A percentile compares a stretch with the other conserved stretches of the same genome.
phyloP scores from a whole-genome alignment of 768 basidiomycete genomes.

The Pulveroboletus ravenelii region DNA sequence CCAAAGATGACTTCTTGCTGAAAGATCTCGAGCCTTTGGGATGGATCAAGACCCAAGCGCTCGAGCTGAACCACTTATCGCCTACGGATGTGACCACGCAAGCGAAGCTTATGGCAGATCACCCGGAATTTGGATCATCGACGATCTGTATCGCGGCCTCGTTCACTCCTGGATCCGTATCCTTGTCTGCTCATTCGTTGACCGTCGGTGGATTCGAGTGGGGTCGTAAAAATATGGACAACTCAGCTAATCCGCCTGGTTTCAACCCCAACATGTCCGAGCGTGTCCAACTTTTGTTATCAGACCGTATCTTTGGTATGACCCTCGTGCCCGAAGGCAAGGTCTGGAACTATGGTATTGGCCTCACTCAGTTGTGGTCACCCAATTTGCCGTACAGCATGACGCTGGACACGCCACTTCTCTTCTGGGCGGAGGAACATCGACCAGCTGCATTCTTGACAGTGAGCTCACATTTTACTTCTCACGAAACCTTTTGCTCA shows the following conservation, averaged over 20 bases:
- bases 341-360: conserved; percentile 96
- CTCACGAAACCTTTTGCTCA: neutral
- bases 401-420: conserved; percentile 85
- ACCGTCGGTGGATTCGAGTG: conserved; percentile 94
- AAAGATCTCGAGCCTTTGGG: conserved; percentile 94
- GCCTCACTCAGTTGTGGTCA: conserved; percentile 88
- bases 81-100: conserved; percentile 92
- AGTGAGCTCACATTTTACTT: conserved; percentile 41
- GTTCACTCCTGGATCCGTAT: conserved; percentile 97
- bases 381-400: conserved; percentile 77
- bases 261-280: conserved; percentile 99
- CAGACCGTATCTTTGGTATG: conserved; percentile 94
- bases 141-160: conserved; percentile 92
- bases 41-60: conserved; percentile 95
- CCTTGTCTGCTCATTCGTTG: conserved; percentile 87
- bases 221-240: conserved; percentile 92
- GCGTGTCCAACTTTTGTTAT: conserved; percentile 86
- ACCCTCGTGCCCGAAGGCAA: conserved; percentile 91
- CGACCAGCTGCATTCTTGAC: conserved; percentile 91
- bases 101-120: conserved; percentile 94
- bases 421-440: conserved; percentile 97
- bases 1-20: conserved; percentile 90
- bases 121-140: conserved; percentile 91
- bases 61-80: conserved; percentile 88
- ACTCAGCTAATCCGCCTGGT: conserved; percentile 77